phyloP scores from a whole-genome alignment of 2,329 filamentous ascomycete species.

The Cladosporium sp. region DNA sequence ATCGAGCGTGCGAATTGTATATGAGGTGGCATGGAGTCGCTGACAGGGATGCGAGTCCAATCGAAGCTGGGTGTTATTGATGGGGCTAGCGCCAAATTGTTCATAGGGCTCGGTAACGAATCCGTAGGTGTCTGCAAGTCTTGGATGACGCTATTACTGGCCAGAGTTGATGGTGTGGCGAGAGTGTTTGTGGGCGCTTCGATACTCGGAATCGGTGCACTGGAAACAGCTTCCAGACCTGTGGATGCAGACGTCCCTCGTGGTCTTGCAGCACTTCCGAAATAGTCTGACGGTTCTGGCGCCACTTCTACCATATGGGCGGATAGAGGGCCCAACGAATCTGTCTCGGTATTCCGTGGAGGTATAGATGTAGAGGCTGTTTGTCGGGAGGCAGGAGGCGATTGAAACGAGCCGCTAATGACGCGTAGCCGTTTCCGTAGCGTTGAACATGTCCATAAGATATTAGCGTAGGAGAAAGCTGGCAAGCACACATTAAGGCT shows the following conservation, averaged over 20 bases:
- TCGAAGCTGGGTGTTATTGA: constrained; percentile 51
- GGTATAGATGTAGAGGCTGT: constrained; percentile 25
- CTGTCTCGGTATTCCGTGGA: constrained; percentile 9
- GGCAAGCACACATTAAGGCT: constrained; percentile 50
- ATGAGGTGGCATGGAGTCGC: constrained; percentile 61
- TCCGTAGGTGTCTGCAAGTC: not conserved
- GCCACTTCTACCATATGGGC: not conserved
- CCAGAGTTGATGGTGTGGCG: not conserved
- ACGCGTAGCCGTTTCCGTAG: constrained; percentile 64
- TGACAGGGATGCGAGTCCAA: constrained; percentile 69
- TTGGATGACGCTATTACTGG: not conserved
- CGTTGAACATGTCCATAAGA: constrained; percentile 67
- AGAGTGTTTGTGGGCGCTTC: not conserved
- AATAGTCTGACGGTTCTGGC: constrained; percentile 27
- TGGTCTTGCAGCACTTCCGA: constrained; percentile 14
- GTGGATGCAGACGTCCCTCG: not conserved
- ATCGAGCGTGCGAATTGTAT: constrained; percentile 66
- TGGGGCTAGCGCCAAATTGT: constrained; percentile 23
- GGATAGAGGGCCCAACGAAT: not conserved
- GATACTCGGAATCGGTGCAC: not conserved
- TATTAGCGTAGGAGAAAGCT: constrained; percentile 58
- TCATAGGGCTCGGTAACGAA: constrained; percentile 12
- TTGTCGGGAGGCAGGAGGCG: constrained; percentile 17
- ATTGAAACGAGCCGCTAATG: constrained; percentile 49
- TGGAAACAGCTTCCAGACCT: not conserved